Conservation (phyloP, 257 asterid species). For the Solanum habrochaites region DNA sequence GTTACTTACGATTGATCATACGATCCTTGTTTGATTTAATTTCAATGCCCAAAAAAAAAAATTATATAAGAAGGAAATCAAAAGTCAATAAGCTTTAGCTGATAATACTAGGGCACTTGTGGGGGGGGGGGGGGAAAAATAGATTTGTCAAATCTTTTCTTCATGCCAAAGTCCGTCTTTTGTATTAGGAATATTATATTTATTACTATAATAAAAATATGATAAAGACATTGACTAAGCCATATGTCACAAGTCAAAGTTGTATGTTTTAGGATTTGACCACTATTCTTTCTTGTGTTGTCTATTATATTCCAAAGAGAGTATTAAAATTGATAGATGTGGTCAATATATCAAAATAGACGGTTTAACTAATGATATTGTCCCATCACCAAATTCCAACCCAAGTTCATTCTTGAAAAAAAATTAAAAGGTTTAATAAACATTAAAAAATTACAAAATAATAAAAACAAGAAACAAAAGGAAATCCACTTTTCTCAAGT, state of each 20-base stretch:
- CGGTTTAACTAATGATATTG: constrained; percentile 32
- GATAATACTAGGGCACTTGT: background rate
- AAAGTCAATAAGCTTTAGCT: background rate
- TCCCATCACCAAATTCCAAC: constrained; percentile 24
- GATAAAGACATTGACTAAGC: background rate
- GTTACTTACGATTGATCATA: background rate
- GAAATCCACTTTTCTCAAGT: constrained; percentile 9
- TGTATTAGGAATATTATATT: background rate
- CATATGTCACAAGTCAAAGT: background rate
- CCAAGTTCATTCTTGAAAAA: constrained; percentile 13
- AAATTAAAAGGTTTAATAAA: background rate
- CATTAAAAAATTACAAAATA: background rate
- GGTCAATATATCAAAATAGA: no score
- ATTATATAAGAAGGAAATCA: background rate
- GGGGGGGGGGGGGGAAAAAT: no score
- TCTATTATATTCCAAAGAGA: background rate
- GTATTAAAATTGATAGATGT: background rate
- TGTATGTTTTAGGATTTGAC: background rate
- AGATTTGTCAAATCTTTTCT: no score
- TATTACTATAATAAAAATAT: background rate
- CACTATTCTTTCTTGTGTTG: background rate
- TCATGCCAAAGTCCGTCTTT: background rate
- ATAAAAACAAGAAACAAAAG: background rate
- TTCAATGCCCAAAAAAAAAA: background rate
- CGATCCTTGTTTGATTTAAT: background rate